phyloP scores from a whole-genome alignment of 1,284 basidiomycete genomes.

The Trichosporon asahii region DNA sequence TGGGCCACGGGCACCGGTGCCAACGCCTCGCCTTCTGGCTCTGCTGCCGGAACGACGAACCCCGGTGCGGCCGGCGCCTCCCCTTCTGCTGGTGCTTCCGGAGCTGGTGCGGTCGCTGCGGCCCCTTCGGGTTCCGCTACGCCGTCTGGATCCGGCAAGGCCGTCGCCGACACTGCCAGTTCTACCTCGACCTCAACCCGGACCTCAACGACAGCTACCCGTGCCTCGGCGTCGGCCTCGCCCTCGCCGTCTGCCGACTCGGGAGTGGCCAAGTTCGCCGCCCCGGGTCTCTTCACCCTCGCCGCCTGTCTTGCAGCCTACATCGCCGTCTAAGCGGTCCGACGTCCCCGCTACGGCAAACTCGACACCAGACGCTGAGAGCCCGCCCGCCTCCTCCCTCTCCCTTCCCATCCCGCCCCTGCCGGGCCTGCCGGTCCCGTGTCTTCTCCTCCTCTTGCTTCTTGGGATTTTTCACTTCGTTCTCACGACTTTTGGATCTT shows the following conservation, averaged over 20 bases:
- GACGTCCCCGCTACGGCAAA: too few relatives aligned
- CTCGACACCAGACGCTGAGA: neutral
- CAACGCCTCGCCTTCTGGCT: constrained; percentile 11
- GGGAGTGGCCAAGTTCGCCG: constrained; percentile 18
- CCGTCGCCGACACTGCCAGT: neutral
- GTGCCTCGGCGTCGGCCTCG: constrained; percentile 16
- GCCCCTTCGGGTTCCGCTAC: constrained; percentile 10
- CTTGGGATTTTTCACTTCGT: constrained; percentile 4
- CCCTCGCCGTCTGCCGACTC: constrained; percentile 17
- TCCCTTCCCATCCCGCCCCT: neutral
- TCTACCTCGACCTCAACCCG: neutral
- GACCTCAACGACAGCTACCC: neutral
- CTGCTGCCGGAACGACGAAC: constrained; percentile 4
- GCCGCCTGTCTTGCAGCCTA: constrained; percentile 29
- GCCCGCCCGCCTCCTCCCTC: neutral
- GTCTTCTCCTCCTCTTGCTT: neutral
- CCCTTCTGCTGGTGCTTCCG: constrained; percentile 5
- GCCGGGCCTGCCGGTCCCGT: neutral
- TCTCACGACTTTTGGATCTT: neutral
- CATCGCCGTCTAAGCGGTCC: constrained; percentile 26
- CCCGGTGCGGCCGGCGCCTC: neutral
- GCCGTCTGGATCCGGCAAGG: constrained; percentile 14
- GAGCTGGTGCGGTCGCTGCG: constrained; percentile 8
- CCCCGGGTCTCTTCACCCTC: constrained; percentile 26
- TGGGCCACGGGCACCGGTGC: constrained; percentile 3